Percentiles rank a stretch among this genome's conserved stretches.
Evolutionary conservation across 2,329 filamentous ascomycete genomes (phyloP).

Genomic region (Ploettnerulaceae sp.): DNA sequence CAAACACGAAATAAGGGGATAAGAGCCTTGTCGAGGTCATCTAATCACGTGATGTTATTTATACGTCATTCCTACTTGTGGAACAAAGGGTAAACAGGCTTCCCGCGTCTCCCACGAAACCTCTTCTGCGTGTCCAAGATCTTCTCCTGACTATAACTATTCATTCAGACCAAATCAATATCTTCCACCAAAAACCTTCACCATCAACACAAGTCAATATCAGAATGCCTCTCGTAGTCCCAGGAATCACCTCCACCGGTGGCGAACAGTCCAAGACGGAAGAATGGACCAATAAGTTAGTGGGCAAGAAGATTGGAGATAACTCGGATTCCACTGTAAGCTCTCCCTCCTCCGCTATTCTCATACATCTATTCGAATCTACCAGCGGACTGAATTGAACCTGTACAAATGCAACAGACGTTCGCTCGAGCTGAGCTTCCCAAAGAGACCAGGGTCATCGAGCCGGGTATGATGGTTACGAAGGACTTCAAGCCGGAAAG

Average conservation of each 20-base stretch:
- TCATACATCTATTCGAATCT: not conserved
- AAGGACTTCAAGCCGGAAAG: slow-evolving; percentile 46
- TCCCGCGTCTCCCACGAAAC: too few species aligned
- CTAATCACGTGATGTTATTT: too few species aligned
- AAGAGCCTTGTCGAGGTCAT: too few species aligned
- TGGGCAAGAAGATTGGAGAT: slow-evolving; percentile 58
- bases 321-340: slow-evolving; percentile 50
- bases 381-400: not conserved
- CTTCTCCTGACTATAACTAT: not conserved
- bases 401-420: slow-evolving; percentile 37
- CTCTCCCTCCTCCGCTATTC: not conserved
- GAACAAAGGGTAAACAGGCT: too few species aligned
- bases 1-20: too few species aligned
- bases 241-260: slow-evolving; percentile 46
- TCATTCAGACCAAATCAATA: not conserved
- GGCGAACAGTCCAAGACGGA: slow-evolving; percentile 40
- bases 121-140: not conserved
- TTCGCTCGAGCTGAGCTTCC: slow-evolving; percentile 59
- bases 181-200: slow-evolving; percentile 15
- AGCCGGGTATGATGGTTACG: slow-evolving; percentile 53
- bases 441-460: slow-evolving; percentile 49
- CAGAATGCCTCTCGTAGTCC: slow-evolving; percentile 62
- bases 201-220: slow-evolving; percentile 10
- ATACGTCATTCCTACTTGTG: too few species aligned
- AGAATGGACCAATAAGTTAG: slow-evolving; percentile 57